Percentiles rank a stretch among this genome's conserved stretches.
Evolutionary conservation across 306 rosid genomes (phyloP).

Genomic region (Ziziphus jujuba): DNA sequence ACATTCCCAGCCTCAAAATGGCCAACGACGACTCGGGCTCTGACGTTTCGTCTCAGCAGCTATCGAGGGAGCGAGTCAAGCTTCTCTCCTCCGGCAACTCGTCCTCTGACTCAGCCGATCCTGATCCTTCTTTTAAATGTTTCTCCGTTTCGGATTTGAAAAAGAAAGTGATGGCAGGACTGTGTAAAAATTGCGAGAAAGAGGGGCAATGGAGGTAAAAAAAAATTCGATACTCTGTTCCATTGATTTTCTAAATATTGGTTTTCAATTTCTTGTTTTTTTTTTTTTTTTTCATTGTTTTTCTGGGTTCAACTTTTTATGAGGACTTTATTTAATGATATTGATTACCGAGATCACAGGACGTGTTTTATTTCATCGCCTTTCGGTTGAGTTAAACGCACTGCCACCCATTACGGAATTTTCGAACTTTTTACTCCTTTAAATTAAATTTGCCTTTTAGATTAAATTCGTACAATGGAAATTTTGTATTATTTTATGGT

Average conservation of each 20-base stretch:
- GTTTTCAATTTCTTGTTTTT: conserved; percentile 11
- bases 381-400: conserved; percentile 45
- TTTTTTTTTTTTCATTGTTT: neutral
- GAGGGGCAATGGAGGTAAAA: conserved; percentile 98
- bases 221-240: conserved; percentile 27
- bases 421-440: conserved; percentile 17
- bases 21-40: conserved; percentile 60
- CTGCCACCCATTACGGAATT: conserved; percentile 35
- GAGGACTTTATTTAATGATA: conserved; percentile 7
- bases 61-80: conserved; percentile 70
- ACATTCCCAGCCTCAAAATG: conserved; percentile 85
- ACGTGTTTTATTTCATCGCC: conserved; percentile 7
- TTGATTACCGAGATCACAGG: conserved; percentile 29
- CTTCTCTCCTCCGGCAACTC: conserved; percentile 48
- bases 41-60: conserved; percentile 55
- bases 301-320: conserved; percentile 31
- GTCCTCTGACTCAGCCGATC: conserved; percentile 33
- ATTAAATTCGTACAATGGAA: no score
- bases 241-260: conserved; percentile 33
- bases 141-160: conserved; percentile 92
- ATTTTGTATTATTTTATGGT: no score
- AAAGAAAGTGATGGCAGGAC: conserved; percentile 90
- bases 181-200: conserved; percentile 66
- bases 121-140: conserved; percentile 81
- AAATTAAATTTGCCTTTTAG: neutral